Percentiles rank a stretch among this genome's conserved stretches.
phyloP scores from a whole-genome alignment of 192 early-diverging fungal genomes.

The Pecoramyces ruminantium region DNA sequence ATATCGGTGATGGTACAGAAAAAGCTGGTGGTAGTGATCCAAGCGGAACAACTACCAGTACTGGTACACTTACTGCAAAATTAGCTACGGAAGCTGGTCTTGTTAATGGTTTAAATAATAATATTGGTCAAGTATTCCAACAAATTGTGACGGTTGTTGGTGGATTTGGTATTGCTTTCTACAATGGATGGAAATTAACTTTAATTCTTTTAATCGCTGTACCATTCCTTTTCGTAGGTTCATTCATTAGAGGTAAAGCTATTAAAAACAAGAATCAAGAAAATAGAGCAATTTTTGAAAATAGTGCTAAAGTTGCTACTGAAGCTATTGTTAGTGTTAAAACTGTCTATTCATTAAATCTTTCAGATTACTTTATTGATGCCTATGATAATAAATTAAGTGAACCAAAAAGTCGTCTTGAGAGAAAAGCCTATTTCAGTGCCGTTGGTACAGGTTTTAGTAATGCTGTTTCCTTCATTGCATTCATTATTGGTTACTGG shows the following conservation, averaged over 20 bases:
- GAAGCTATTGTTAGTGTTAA: constrained; percentile 73
- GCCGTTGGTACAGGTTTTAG: too few species aligned
- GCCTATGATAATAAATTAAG: too few species aligned
- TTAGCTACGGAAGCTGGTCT: neutral
- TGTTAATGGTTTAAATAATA: neutral
- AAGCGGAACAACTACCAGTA: neutral
- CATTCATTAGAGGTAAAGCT: neutral
- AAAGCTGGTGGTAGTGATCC: too few species aligned
- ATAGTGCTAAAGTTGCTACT: constrained; percentile 62
- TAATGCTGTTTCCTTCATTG: too few species aligned
- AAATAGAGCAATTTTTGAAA: constrained; percentile 25
- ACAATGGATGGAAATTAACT: constrained; percentile 61
- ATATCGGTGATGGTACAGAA: too few species aligned
- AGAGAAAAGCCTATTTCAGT: too few species aligned
- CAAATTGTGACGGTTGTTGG: constrained; percentile 3
- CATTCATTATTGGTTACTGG: too few species aligned
- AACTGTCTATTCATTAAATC: constrained; percentile 69
- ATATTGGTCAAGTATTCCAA: too few species aligned
- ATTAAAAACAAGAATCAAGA: too few species aligned
- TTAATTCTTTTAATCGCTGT: constrained; percentile 46
- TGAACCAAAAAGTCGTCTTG: too few species aligned
- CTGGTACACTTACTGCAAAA: constrained; percentile 1
- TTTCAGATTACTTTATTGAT: constrained; percentile 1
- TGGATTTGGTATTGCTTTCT: constrained; percentile 49
- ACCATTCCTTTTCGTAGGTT: constrained; percentile 35